These are phyloP conservation scores for Fusarium sororula DNA, from an alignment of 2,329 filamentous ascomycete genomes.

Conservation along the genomic window DNA sequence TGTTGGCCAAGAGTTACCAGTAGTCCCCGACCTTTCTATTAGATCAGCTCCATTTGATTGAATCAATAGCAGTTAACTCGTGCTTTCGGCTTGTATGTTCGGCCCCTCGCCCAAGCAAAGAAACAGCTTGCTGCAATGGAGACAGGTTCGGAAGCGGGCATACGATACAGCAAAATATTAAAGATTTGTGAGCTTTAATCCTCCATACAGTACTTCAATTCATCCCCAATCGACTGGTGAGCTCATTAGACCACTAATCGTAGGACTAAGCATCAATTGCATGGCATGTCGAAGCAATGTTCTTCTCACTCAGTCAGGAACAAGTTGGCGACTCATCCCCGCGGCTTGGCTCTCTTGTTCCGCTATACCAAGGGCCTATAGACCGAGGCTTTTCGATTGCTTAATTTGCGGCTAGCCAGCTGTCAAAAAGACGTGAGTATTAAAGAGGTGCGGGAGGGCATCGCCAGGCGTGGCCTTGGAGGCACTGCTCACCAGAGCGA, in stretches of 20 bases:
- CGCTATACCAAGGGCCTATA: too few relatives aligned
- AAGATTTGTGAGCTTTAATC: background rate
- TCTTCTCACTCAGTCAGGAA: background rate
- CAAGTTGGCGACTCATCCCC: background rate
- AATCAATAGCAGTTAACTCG: fast-evolving
- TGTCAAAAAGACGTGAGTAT: background rate
- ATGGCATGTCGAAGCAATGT: too few relatives aligned
- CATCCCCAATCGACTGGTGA: fast-evolving
- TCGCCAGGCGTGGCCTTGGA: background rate
- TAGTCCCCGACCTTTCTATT: background rate
- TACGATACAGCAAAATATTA: background rate
- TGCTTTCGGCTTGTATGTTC: background rate
- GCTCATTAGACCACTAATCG: too few relatives aligned
- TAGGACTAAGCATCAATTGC: background rate
- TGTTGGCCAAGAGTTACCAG: background rate
- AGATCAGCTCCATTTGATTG: background rate
- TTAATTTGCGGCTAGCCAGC: background rate
- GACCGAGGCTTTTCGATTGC: background rate
- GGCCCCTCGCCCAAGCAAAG: too few relatives aligned
- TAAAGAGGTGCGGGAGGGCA: background rate
- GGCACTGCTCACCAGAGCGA: too few relatives aligned
- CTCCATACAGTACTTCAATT: background rate
- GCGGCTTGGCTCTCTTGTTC: too few relatives aligned
- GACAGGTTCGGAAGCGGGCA: too few relatives aligned
- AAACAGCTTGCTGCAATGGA: too few relatives aligned